Evolutionary conservation across 257 asterid genomes (phyloP).

Genomic region (Haberlea rhodopensis): DNA sequence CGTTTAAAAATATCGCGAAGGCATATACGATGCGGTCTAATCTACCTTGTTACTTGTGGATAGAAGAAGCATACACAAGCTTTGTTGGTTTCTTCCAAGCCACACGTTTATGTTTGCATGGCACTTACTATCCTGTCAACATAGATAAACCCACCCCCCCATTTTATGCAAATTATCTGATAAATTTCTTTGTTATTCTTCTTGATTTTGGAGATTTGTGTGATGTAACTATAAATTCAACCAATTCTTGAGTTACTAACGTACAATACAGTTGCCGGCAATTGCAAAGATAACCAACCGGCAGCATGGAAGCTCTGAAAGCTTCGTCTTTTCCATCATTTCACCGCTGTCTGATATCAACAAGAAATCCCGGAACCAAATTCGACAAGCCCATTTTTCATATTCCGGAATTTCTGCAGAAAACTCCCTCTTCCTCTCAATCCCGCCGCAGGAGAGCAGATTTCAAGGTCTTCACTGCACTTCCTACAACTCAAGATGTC

Average conservation of each 20-base stretch:
- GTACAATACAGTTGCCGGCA: not conserved
- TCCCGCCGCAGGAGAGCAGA: slow-evolving; percentile 30
- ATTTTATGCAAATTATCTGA: not conserved
- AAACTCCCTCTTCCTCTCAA: slow-evolving; percentile 16
- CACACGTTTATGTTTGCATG: slow-evolving; percentile 23
- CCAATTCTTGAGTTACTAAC: not conserved
- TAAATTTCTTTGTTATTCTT: not conserved
- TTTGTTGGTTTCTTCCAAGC: slow-evolving; percentile 30
- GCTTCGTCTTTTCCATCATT: slow-evolving; percentile 40
- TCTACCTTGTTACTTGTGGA: too few species aligned
- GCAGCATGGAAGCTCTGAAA: slow-evolving; percentile 57
- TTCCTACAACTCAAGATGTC: slow-evolving; percentile 32
- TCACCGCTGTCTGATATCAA: slow-evolving; percentile 20
- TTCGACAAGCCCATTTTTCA: slow-evolving; percentile 24
- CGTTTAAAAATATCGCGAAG: too few species aligned
- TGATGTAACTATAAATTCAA: not conserved
- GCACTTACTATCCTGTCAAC: too few species aligned
- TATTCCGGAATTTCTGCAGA: slow-evolving; percentile 23
- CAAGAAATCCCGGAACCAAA: slow-evolving; percentile 17
- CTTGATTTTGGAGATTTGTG: not conserved
- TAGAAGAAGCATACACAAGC: too few species aligned
- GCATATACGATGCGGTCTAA: too few species aligned
- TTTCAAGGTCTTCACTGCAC: slow-evolving; percentile 48
- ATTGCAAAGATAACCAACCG: too few species aligned
- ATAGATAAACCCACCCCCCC: not conserved